phyloP scores from a whole-genome alignment of 2,329 filamentous ascomycete genomes.

The Orbilia javanica region DNA sequence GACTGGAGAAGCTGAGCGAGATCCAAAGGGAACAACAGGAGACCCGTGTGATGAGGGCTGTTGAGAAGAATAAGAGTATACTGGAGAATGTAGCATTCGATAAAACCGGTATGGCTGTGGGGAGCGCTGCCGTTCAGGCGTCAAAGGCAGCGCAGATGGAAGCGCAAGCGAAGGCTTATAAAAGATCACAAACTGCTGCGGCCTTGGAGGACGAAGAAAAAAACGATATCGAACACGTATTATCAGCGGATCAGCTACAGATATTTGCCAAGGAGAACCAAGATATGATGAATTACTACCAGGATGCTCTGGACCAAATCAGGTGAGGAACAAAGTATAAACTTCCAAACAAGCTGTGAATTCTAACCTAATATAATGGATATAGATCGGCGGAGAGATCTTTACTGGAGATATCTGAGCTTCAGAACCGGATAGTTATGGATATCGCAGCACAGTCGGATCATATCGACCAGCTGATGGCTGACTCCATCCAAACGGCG shows the following conservation, averaged over 20 bases:
- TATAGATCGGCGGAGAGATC: slow-evolving; percentile 86
- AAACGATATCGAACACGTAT: slow-evolving; percentile 67
- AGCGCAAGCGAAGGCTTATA: slow-evolving; percentile 55
- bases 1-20: slow-evolving; percentile 80
- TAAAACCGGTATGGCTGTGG: slow-evolving; percentile 40
- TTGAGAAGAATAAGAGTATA: slow-evolving; percentile 89
- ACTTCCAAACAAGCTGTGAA: not conserved
- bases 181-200: slow-evolving; percentile 60
- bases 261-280: slow-evolving; percentile 94
- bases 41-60: slow-evolving; percentile 82
- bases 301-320: slow-evolving; percentile 93
- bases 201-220: slow-evolving; percentile 61
- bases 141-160: slow-evolving; percentile 58
- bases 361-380: not conserved
- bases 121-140: slow-evolving; percentile 44
- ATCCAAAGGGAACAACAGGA: slow-evolving; percentile 94
- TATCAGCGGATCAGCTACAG: slow-evolving; percentile 88
- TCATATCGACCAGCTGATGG: slow-evolving; percentile 87
- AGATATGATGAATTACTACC: slow-evolving; percentile 91
- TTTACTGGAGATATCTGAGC: slow-evolving; percentile 88
- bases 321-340: slow-evolving; percentile 70
- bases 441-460: slow-evolving; percentile 88
- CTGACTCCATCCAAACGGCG: slow-evolving; percentile 82
- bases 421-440: slow-evolving; percentile 87
- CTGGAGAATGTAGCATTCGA: slow-evolving; percentile 74